Conservation (phyloP, 176 grass and related monocot genomes). For the Hordeum vulgare region MorexV3_pseudomolecules_assembly NC_058522.1:13615865-13616364, state of each 20-base stretch:
- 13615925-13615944: background rate
- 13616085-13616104: slow-evolving; percentile 21
- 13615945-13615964: slow-evolving; percentile 1
- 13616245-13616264: slow-evolving; percentile 51
- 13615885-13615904: slow-evolving; percentile 97
- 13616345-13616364: slow-evolving; percentile 54
- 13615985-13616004: slow-evolving; percentile 23
- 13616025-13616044: slow-evolving; percentile 25
- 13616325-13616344: slow-evolving; percentile 13
- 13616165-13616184: slow-evolving; percentile 40
- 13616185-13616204: slow-evolving; percentile 48
- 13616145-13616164: slow-evolving; percentile 14
- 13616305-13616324: slow-evolving; percentile 13
- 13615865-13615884: slow-evolving; percentile 58
- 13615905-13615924: slow-evolving; percentile 45
- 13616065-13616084: background rate
- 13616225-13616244: slow-evolving; percentile 14
- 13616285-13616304: slow-evolving; percentile 6
- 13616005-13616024: background rate
- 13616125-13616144: slow-evolving; percentile 32
- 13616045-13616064: background rate
- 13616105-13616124: slow-evolving; percentile 34
- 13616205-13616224: slow-evolving; percentile 42
- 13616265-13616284: background rate
- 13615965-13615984: slow-evolving; percentile 44